A percentile compares a stretch with the other conserved stretches of the same genome.
Evolutionary conservation across 2,329 filamentous ascomycete genomes (phyloP).

Genomic region (Aspergillus eucalypticola): DNA sequence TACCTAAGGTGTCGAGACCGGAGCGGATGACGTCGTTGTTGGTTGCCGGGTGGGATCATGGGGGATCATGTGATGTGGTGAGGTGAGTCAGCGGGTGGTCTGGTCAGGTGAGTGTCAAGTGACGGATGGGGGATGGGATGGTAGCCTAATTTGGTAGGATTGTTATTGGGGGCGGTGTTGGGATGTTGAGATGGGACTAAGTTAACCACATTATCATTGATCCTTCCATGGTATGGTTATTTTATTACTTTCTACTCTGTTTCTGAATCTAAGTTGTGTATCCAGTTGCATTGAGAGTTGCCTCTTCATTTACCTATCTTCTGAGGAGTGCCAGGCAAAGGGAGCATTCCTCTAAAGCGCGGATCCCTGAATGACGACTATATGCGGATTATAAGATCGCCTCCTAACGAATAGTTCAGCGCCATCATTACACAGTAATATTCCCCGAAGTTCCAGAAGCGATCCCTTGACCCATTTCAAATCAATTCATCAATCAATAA

Average conservation of each 20-base stretch:
- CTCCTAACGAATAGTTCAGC: not conserved
- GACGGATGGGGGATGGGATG: not conserved
- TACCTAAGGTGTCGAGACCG: conserved; percentile 7
- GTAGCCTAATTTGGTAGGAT: not conserved
- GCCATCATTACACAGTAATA: not conserved
- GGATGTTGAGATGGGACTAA: not conserved
- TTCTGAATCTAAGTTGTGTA: no score
- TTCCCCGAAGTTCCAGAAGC: conserved; percentile 8
- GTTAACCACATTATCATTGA: not conserved
- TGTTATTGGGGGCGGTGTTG: not conserved
- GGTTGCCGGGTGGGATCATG: not conserved
- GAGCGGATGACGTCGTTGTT: not conserved
- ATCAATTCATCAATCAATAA: conserved; percentile 2
- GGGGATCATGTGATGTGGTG: conserved; percentile 4
- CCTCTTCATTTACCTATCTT: no score
- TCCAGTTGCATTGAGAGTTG: no score
- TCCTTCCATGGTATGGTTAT: not conserved
- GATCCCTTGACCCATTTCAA: conserved; percentile 4
- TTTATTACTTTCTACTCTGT: not conserved
- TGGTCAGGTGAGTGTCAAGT: conserved; percentile 6
- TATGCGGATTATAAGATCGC: conserved; percentile 1
- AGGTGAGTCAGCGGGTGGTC: not conserved
- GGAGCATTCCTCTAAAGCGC: not conserved
- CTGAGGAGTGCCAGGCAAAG: not conserved
- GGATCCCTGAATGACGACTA: not conserved